Base-by-base conservation (phyloP, 208 protist genomes). In the Leishmania arabica region DNA sequence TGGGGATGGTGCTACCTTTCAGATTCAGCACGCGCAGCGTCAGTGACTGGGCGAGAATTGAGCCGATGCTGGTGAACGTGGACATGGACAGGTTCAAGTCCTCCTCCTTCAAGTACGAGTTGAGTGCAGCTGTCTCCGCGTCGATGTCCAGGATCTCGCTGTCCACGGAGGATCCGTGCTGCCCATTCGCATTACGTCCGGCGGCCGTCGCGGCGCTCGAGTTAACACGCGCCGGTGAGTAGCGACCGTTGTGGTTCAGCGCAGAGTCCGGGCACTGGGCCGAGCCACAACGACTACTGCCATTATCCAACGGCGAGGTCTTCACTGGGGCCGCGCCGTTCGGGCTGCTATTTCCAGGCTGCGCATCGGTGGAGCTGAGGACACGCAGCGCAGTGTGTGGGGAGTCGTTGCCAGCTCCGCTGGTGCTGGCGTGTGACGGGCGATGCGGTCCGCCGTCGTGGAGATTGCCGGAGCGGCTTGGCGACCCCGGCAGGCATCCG, bases 81-180 rank as follows among this genome's bases (percentile, higher is more conserved):
- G 89, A 90, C 79, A 90, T 83, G 62, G 89, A 92, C 34, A 95
- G 82, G 74, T 95, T 92, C 47, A 89, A 79, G 15, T 92, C 86
- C 54, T 80, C 77, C 47, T 87, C 79, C 37, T 78, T 70, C 45
- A 89, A 70, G 79, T 92, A 93, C 54, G 84, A 70, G 42, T 64
- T 69, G 34, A 91, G 83, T n/a, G 84, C 76, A 17, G 80, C 82
- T 6, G 68, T 31, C 75, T 90, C 86, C n/a, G 70, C 69, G 13
- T 77, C 72, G 21, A 17, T 45, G 53, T 75, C 58, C 42, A 62
- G 31, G 4, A 7, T 54, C 24, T 42, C 3, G 73, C 54, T 17
- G 37, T 71, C 70, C 45, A 53, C 54, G 66, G 58, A 40, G n/a
- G 58, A 58, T 71, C 74, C 78, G 49, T 78, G 27, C 78, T 42